These are phyloP conservation scores for Pisolithus marmoratus DNA, from an alignment of 768 basidiomycete species.

Conservation along the genomic window DNA sequence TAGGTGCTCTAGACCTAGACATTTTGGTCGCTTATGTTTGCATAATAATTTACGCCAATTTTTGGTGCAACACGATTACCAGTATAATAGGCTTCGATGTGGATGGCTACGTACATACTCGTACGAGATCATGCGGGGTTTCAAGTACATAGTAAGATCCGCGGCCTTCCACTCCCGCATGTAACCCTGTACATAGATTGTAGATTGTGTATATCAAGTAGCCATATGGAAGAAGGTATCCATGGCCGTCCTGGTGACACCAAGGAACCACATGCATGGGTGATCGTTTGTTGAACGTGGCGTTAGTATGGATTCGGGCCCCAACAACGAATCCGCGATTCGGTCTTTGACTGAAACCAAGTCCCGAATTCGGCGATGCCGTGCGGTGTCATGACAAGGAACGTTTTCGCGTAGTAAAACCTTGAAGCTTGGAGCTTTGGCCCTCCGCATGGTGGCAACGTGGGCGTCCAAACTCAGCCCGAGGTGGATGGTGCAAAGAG, in stretches of 20 bases:
- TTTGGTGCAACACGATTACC: not conserved
- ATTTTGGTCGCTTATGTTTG: not conserved
- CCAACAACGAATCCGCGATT: not conserved
- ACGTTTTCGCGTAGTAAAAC: no score
- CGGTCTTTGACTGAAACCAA: not conserved
- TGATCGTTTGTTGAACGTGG: no score
- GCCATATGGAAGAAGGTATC: no score
- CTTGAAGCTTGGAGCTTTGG: no score
- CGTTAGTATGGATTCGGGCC: not conserved
- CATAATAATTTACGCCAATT: not conserved
- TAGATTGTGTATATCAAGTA: no score
- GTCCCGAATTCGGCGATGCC: not conserved
- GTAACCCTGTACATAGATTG: no score
- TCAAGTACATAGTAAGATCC: not conserved
- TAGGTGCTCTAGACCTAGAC: not conserved
- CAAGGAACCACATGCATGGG: no score
- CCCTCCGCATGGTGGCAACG: no score
- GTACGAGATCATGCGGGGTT: not conserved
- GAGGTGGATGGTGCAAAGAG: not conserved
- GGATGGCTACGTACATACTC: not conserved
- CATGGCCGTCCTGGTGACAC: no score
- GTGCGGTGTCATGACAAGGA: not conserved
- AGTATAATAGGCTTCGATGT: not conserved
- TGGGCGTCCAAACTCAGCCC: no score
- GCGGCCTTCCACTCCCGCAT: not conserved